Base-by-base conservation (phyloP, 1,284 basidiomycete genomes). In the Gomphus bonarii region DNA sequence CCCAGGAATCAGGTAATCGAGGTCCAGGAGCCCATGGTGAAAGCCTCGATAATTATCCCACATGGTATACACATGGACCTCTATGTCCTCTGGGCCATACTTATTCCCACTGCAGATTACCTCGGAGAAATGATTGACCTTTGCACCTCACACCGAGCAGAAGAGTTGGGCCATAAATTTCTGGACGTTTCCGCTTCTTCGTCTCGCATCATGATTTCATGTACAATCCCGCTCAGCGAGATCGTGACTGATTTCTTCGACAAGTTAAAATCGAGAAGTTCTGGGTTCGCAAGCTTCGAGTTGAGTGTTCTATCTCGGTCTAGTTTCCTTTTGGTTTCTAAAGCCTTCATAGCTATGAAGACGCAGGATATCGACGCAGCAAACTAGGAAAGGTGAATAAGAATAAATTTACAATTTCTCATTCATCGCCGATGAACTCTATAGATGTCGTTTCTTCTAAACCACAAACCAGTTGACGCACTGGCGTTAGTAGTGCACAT, bases 211-310 rank as follows among this genome's bases (percentile, higher is more conserved):
- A 85, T 95, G 51, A 70, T 97, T 62, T 85, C 81, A 18, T 94
- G 91, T 64, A 78, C 75, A 6, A 69, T 97, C n/a, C 94, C 94
- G 9, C 73, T 97, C 60, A 84, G 82, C 64, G 92, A 95, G 69
- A 90, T 97, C 58, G 91, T 97, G 6, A 91, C 89, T 1, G 85
- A 91, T 69, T 97, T 97, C 69, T 97, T 95, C 68, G 90, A 94
- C 64, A 84, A 88, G 64, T 76, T 97, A 57, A 97, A 97, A 72
- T 85, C 86, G 69, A 78, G 85, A 49, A 93, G 89, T 65, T 94
- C 91, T 3, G 92, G 92, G 22, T 95, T 93, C 67, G 92, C 92
- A 9, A 91, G 88, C 65, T 94, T 95, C 66, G 92, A 95, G 87
- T 91, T 53, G 40, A 53, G 51, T 53, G 22, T 22, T 42, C 3